These are phyloP conservation scores for Schizochytrium sp. DNA, from an alignment of 108 stramenopile species.

Conservation along the genomic window DNA sequence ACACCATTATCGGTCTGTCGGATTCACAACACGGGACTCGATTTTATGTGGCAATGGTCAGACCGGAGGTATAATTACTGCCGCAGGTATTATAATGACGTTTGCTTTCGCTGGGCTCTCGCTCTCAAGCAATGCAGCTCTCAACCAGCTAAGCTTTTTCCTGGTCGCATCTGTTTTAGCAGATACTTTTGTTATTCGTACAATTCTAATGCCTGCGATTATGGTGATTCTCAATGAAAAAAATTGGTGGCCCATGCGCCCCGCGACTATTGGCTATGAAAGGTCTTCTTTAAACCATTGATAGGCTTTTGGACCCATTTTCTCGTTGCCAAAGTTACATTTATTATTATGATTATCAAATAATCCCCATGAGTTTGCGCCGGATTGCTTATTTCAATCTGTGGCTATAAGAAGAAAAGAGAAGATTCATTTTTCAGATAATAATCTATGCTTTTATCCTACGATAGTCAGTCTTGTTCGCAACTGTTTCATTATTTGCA, in stretches of 20 bases:
- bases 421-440: too few species aligned
- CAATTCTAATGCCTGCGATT: conserved; percentile 50
- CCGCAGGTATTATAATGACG: conserved; percentile 44
- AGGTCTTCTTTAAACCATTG: background rate
- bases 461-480: too few species aligned
- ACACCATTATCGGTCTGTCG: conserved; percentile 10
- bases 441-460: too few species aligned
- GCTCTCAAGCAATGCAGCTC: conserved; percentile 23
- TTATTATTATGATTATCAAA: too few species aligned
- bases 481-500: too few species aligned
- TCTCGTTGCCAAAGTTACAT: too few species aligned
- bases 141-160: conserved; percentile 55
- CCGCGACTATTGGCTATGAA: background rate
- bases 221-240: conserved; percentile 12
- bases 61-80: conserved; percentile 50
- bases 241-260: conserved; percentile 54
- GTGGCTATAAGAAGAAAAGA: too few species aligned
- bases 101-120: conserved; percentile 50
- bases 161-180: conserved; percentile 24
- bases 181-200: conserved; percentile 51
- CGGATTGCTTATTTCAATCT: too few species aligned
- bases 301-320: too few species aligned
- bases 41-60: conserved; percentile 44
- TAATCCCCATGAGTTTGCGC: too few species aligned
- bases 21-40: conserved; percentile 12